Conservation (phyloP, 2,329 filamentous ascomycete genomes). For the Hymenoscyphus salicellus region DNA sequence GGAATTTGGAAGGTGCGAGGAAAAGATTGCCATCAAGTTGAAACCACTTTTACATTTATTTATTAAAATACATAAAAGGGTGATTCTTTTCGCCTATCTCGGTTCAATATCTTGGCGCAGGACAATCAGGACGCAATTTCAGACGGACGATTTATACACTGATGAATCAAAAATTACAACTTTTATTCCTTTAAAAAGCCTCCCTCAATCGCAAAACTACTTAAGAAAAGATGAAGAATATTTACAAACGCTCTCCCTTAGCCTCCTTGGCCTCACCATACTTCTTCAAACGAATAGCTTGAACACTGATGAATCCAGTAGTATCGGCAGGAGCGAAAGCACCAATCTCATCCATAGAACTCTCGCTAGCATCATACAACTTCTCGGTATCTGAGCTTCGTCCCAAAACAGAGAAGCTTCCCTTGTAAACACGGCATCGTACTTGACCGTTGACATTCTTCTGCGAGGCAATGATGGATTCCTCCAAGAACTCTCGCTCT, state of each 20-base stretch:
- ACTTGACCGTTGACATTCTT: slow-evolving; percentile 61
- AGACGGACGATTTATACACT: too few relatives aligned
- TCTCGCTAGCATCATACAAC: slow-evolving; percentile 64
- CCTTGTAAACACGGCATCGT: slow-evolving; percentile 65
- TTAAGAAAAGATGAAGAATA: not conserved
- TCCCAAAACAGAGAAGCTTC: slow-evolving; percentile 58
- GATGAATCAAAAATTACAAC: too few relatives aligned
- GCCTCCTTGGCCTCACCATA: slow-evolving; percentile 73
- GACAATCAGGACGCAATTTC: too few relatives aligned
- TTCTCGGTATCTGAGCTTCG: slow-evolving; percentile 63
- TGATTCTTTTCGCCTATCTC: too few relatives aligned
- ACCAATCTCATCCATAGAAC: slow-evolving; percentile 67
- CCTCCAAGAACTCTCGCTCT: slow-evolving; percentile 69
- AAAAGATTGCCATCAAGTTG: too few relatives aligned
- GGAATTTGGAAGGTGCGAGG: too few relatives aligned
- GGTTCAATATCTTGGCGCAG: too few relatives aligned
- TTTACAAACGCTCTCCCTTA: slow-evolving; percentile 66
- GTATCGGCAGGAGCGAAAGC: slow-evolving; percentile 66
- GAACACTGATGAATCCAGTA: slow-evolving; percentile 61
- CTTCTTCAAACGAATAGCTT: slow-evolving; percentile 64
- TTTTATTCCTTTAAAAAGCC: too few relatives aligned
- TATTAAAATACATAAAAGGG: too few relatives aligned
- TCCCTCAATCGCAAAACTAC: not conserved
- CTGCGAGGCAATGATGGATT: slow-evolving; percentile 58
- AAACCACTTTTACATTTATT: too few relatives aligned